These are phyloP conservation scores for Yamadazyma kanchanaburiensis DNA, from an alignment of 1,139 yeast genomes.

Conservation along the genomic window DNA sequence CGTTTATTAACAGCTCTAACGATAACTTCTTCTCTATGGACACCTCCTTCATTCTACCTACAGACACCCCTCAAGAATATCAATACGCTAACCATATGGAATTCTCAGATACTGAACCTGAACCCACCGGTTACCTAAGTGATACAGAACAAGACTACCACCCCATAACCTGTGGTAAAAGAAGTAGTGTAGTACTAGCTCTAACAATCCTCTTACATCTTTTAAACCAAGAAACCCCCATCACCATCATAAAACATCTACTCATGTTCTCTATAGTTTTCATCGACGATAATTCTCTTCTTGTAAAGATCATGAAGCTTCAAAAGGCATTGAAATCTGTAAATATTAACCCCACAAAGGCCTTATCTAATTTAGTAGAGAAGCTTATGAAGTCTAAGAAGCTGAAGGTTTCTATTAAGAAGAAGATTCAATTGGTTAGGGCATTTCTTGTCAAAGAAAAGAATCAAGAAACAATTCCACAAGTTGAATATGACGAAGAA, in stretches of 20 bases:
- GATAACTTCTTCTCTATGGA: constrained; percentile 8
- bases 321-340: constrained; percentile 13
- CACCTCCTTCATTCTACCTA: constrained; percentile 3
- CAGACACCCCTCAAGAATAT: constrained; percentile 5
- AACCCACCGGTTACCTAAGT: constrained; percentile 13
- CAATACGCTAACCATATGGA: constrained; percentile 22
- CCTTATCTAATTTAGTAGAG: constrained; percentile 13
- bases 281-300: constrained; percentile 12
- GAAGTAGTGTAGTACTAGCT: constrained; percentile 7
- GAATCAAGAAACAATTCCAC: too few relatives aligned
- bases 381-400: constrained; percentile 11
- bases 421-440: constrained; percentile 5
- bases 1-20: constrained; percentile 9
- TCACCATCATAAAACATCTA: constrained; percentile 23
- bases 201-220: constrained; percentile 10
- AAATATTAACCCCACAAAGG: constrained; percentile 8
- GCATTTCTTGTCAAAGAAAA: constrained; percentile 6
- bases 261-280: constrained; percentile 21
- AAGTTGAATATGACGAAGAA: constrained; percentile 9
- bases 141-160: constrained; percentile 18
- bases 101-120: constrained; percentile 33
- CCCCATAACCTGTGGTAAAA: neutral
- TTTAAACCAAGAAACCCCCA: constrained; percentile 24
- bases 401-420: constrained; percentile 2
- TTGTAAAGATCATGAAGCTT: constrained; percentile 13